phyloP scores from a whole-genome alignment of 23 red algal genomes.

The Gracilaria vermiculophylla region DNA sequence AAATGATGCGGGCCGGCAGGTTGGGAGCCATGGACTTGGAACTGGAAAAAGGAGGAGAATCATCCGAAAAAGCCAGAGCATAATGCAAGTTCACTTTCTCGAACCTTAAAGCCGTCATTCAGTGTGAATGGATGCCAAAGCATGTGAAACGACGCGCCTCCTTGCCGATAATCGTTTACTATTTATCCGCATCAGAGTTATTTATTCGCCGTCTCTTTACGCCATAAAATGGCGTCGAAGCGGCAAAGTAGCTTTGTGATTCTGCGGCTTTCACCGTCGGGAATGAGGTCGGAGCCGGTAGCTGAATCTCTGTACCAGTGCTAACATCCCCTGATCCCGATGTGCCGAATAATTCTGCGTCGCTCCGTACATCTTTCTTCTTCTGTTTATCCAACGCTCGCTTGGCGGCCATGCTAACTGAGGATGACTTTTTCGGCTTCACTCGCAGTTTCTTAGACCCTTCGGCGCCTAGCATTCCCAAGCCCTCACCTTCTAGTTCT shows the following conservation, averaged over 20 bases:
- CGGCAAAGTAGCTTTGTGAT: slow-evolving; percentile 30
- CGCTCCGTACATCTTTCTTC: slow-evolving; percentile 30
- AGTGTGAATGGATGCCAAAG: not conserved
- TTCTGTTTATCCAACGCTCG: slow-evolving; percentile 54
- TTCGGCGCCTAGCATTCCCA: slow-evolving; percentile 65
- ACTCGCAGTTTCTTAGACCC: slow-evolving; percentile 56
- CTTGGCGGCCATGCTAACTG: slow-evolving; percentile 43
- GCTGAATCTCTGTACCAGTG: slow-evolving; percentile 11
- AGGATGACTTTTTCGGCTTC: slow-evolving; percentile 41
- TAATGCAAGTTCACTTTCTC: not conserved
- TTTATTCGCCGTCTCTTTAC: slow-evolving; percentile 1
- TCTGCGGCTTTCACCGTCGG: not conserved
- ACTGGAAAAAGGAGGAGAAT: slow-evolving; percentile 14
- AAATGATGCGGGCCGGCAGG: slow-evolving; percentile 65
- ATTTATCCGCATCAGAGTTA: not conserved
- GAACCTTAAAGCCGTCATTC: not conserved
- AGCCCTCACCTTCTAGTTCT: slow-evolving; percentile 68
- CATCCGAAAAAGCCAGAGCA: not conserved
- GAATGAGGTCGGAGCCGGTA: slow-evolving; percentile 4
- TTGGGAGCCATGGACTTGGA: slow-evolving; percentile 26
- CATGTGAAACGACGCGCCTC: not conserved
- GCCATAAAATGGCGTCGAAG: slow-evolving; percentile 35
- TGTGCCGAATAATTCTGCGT: slow-evolving; percentile 29
- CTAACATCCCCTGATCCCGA: slow-evolving; percentile 11
- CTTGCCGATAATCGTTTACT: not conserved